Evolutionary conservation across 768 basidiomycete genomes (phyloP).

Genomic region (Termitomyces sp.): DNA sequence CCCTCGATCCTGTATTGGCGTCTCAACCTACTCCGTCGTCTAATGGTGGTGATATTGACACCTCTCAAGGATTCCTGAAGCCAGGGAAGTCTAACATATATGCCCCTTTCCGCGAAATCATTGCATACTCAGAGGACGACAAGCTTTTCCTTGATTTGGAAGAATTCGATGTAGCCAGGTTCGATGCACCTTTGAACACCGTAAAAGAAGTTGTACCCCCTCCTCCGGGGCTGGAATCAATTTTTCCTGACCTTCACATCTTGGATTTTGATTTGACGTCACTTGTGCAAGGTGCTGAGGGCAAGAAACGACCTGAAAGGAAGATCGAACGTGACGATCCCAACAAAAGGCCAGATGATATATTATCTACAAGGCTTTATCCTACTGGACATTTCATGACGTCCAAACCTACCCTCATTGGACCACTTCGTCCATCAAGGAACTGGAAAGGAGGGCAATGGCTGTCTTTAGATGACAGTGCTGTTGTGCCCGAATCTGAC

Average conservation of each 20-base stretch:
- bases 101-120: conserved; percentile 52
- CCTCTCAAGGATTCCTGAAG: conserved; percentile 27
- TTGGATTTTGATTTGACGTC: conserved; percentile 45
- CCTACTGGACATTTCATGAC: conserved; percentile 78
- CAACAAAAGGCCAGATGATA: conserved; percentile 75
- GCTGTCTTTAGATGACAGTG: conserved; percentile 56
- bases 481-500: conserved; percentile 39
- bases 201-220: conserved; percentile 21
- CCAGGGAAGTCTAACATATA: conserved; percentile 40
- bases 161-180: conserved; percentile 24
- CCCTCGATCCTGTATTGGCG: conserved; percentile 50
- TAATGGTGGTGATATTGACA: conserved; percentile 29
- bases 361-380: conserved; percentile 67
- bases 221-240: conserved; percentile 49
- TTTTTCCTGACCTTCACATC: conserved; percentile 83
- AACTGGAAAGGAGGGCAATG: conserved; percentile 64
- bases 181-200: conserved; percentile 17
- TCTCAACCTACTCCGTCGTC: conserved; percentile 37
- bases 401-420: conserved; percentile 76
- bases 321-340: conserved; percentile 62
- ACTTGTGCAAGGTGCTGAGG: conserved; percentile 25
- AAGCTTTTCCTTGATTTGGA: conserved; percentile 45
- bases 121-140: conserved; percentile 57
- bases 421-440: conserved; percentile 77
- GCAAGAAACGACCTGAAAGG: conserved; percentile 54